Evolutionary conservation across 1,139 yeast genomes (phyloP).

Genomic region (Scheffersomyces illinoinensis): DNA sequence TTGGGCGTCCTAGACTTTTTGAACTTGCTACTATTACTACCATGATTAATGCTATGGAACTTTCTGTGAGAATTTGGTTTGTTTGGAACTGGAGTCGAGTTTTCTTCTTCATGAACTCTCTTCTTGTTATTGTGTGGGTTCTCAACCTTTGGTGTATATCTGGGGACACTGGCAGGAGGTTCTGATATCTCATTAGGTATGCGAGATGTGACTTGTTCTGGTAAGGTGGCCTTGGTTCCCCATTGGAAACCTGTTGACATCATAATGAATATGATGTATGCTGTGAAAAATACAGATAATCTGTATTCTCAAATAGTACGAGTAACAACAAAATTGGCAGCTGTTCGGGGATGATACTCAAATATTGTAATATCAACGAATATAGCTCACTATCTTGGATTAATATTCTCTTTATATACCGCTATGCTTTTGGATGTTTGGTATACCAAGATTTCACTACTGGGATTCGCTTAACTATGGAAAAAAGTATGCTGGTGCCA

Average conservation of each 20-base stretch:
- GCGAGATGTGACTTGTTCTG: background rate
- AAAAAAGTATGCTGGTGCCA: background rate
- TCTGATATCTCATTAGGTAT: background rate
- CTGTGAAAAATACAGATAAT: background rate
- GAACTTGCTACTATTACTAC: conserved; percentile 5
- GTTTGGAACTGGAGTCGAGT: conserved; percentile 1
- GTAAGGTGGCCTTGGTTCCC: conserved; percentile 22
- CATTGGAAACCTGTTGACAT: conserved; percentile 38
- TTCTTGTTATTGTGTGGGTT: conserved; percentile 9
- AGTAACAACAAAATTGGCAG: background rate
- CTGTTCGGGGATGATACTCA: background rate
- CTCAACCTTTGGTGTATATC: conserved; percentile 13
- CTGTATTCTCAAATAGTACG: background rate
- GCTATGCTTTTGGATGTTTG: background rate
- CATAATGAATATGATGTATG: conserved; percentile 9
- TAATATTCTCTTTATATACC: background rate
- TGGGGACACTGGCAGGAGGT: conserved; percentile 10
- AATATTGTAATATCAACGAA: background rate
- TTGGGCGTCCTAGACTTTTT: conserved; percentile 42
- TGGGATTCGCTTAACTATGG: background rate
- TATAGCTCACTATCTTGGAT: background rate
- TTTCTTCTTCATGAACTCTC: conserved; percentile 18
- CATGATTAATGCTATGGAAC: conserved; percentile 2
- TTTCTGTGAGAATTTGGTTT: conserved; percentile 6
- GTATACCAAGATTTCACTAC: background rate